A percentile compares a stretch with the other conserved stretches of the same genome.
phyloP scores from a whole-genome alignment of 108 stramenopile genomes.

The Parietichytrium sp. region DNA sequence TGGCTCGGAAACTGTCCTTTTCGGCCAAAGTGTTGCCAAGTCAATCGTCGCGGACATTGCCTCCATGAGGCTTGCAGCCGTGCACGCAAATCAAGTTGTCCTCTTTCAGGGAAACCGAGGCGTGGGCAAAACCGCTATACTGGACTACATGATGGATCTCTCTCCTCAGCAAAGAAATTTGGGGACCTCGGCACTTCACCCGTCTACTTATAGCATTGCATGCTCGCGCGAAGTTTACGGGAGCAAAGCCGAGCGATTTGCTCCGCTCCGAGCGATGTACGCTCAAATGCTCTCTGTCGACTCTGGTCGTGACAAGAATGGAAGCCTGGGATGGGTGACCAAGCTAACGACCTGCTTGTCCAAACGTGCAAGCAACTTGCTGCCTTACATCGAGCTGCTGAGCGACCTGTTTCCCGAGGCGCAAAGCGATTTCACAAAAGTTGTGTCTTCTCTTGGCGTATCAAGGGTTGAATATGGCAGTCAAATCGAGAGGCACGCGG shows the following conservation, averaged over 20 bases:
- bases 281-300: background rate
- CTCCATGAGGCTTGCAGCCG: background rate
- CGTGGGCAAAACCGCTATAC: background rate
- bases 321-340: background rate
- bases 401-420: background rate
- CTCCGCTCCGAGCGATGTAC: background rate
- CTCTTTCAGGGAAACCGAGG: background rate
- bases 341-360: background rate
- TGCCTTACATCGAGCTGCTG: slow-evolving; percentile 27
- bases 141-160: too few species aligned
- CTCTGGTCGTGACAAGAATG: too few species aligned
- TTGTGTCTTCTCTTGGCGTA: background rate
- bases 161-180: too few species aligned
- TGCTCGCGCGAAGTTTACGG: too few species aligned
- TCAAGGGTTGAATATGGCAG: background rate
- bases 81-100: slow-evolving; percentile 6
- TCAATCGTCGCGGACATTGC: background rate
- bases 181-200: too few species aligned
- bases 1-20: background rate
- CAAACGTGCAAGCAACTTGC: background rate
- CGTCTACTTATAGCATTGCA: too few species aligned
- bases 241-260: too few species aligned
- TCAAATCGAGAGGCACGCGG: background rate
- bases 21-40: slow-evolving; percentile 12
- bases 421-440: background rate